Conservation (phyloP, 163 green algal genomes). For the Chlamydomonas reinhardtii region DNA sequence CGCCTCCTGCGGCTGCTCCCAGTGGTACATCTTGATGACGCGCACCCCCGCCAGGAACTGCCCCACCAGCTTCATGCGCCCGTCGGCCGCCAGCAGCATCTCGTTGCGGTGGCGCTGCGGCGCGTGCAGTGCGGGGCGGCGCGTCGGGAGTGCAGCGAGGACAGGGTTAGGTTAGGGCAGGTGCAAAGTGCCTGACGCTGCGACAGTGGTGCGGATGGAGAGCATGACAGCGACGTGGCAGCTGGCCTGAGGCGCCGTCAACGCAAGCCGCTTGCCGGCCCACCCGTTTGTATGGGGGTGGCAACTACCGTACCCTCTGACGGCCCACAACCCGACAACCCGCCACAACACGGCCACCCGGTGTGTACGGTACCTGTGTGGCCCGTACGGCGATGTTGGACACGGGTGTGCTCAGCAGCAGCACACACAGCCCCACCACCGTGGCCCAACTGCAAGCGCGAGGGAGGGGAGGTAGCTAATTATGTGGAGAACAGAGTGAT, state of each 20-base stretch:
- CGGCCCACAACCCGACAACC: too few relatives aligned
- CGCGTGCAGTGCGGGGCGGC: too few relatives aligned
- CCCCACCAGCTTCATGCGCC: conserved; percentile 45
- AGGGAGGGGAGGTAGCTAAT: not conserved
- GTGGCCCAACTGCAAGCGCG: conserved; percentile 20
- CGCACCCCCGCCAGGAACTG: conserved; percentile 45
- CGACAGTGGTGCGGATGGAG: too few relatives aligned
- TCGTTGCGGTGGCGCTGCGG: conserved; percentile 24
- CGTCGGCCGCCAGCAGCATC: conserved; percentile 33
- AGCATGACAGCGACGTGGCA: too few relatives aligned
- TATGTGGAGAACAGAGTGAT: too few relatives aligned
- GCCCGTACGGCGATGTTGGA: conserved; percentile 34
- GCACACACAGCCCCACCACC: conserved; percentile 16
- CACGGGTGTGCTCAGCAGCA: conserved; percentile 41
- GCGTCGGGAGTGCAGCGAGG: not conserved
- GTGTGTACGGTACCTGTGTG: conserved; percentile 12
- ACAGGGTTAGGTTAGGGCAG: not conserved
- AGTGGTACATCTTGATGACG: conserved; percentile 51
- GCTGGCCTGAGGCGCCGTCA: too few relatives aligned
- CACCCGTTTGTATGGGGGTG: too few relatives aligned
- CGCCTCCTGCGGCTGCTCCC: conserved; percentile 21
- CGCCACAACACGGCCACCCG: too few relatives aligned
- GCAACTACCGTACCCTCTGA: too few relatives aligned
- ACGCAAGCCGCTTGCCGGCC: too few relatives aligned
- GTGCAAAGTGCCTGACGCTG: too few relatives aligned